Conservation (phyloP, 441 rosid species). For the Adansonia madagascariensis region DNA sequence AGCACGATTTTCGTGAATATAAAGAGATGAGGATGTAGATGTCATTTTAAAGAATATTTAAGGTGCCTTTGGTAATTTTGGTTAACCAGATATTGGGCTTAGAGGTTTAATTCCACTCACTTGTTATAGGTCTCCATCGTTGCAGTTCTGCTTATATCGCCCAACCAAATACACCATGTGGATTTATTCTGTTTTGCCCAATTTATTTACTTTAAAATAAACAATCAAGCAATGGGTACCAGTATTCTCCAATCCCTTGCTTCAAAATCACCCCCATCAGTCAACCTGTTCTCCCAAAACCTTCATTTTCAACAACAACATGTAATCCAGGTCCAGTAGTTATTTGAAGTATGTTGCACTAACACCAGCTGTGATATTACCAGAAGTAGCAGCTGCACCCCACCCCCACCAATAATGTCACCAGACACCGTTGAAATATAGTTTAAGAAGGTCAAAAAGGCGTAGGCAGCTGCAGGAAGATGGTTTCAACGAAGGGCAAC, state of each 20-base stretch:
- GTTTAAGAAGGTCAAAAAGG: constrained; percentile 63
- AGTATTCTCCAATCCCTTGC: constrained; percentile 42
- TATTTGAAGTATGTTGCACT: constrained; percentile 38
- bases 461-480: constrained; percentile 39
- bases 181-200: too few species aligned
- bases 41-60: neutral
- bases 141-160: neutral
- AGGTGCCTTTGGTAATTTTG: neutral
- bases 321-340: constrained; percentile 29
- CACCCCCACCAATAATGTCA: constrained; percentile 40
- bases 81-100: neutral
- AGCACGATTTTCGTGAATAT: neutral
- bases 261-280: constrained; percentile 41
- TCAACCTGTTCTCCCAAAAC: constrained; percentile 35
- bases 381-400: constrained; percentile 32
- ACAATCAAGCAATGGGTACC: constrained; percentile 41
- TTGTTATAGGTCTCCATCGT: neutral
- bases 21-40: neutral
- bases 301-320: constrained; percentile 23
- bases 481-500: constrained; percentile 25
- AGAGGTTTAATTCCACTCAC: neutral
- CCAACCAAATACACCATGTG: neutral
- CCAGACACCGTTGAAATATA: constrained; percentile 63
- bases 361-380: constrained; percentile 34
- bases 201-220: too few species aligned